Base-by-base conservation (phyloP, 371 early-diverging fungal species). In the Rhizopus sp. region DNA sequence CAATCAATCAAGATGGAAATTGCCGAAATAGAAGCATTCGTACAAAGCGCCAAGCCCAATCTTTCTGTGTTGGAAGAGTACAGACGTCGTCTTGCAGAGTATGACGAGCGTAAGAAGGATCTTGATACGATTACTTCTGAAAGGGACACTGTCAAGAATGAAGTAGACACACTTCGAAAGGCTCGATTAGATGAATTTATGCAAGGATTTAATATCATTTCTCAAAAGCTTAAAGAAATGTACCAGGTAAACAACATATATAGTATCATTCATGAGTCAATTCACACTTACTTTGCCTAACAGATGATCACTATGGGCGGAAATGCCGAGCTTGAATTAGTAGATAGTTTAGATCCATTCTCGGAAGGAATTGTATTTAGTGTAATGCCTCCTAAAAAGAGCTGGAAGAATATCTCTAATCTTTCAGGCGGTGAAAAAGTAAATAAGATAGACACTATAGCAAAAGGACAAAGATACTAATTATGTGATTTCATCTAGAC, bases 311-410 rank as follows among this genome's bases (percentile, higher is more conserved):
- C 99, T 0, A 79, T 99, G 53, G 99, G 99, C 15, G 99, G 99
- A 16, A 98, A 98, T 73, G 99, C 99, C 0, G 99, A 99, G 72
- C 81, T 99, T 32, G 99, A 99, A 67, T 80, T 99, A n/a, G 97
- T 99, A 3, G 99, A 99, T 68, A 94, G 92, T 68, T 76, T 99
- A 73, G 99, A 99, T 76, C 99, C 99, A 1, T 99, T 99, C 77
- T 93, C 96, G 3, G 99, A 99, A 71, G 99, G 99, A 8, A 93
- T 99, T 47, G 81, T 97, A 31, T 97, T 99, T 71, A 93, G 93
- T 69, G 99, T 99, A 4, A 99, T 99, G 99, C 99, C 99, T 4
- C 99, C 99, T 23, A 99, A 98, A 73, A 99, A 99, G 83, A 93
- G 96, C 59, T 99, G 99, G 99, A 99, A 99, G 69, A 98, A 98